phyloP scores from a whole-genome alignment of 2,329 filamentous ascomycete genomes.

The Fusarium floridanum region DNA sequence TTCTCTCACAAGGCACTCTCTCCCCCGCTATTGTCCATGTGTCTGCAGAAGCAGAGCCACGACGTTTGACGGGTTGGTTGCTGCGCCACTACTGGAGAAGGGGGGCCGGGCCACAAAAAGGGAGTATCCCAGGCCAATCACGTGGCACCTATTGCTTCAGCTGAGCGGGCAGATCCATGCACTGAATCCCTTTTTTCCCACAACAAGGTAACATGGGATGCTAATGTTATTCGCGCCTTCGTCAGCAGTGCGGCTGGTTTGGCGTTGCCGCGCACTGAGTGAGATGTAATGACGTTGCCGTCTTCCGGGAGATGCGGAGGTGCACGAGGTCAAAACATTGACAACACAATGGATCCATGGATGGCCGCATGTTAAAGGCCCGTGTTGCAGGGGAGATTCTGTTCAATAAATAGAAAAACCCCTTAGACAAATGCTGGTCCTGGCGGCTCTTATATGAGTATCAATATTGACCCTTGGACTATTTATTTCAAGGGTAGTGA shows the following conservation, averaged over 20 bases:
- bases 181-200: neutral
- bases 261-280: neutral
- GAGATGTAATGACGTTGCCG: conserved; percentile 22
- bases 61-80: conserved; percentile 4
- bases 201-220: neutral
- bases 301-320: conserved; percentile 16
- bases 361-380: neutral
- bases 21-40: neutral
- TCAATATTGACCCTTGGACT: neutral
- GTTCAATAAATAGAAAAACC: neutral
- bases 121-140: conserved; percentile 21
- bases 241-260: conserved; percentile 15
- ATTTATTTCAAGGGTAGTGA: conserved; percentile 1
- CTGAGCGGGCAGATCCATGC: conserved; percentile 24
- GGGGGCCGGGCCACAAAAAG: conserved; percentile 12
- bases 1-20: neutral
- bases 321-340: neutral
- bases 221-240: neutral
- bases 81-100: conserved; percentile 39
- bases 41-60: conserved; percentile 13
- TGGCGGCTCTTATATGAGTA: neutral
- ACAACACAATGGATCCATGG: neutral
- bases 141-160: conserved; percentile 20
- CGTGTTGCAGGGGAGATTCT: neutral
- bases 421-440: neutral